Evolutionary conservation across 164 flowering plant genomes (phyloP).

Genomic region (Nymphaea colorata): DNA sequence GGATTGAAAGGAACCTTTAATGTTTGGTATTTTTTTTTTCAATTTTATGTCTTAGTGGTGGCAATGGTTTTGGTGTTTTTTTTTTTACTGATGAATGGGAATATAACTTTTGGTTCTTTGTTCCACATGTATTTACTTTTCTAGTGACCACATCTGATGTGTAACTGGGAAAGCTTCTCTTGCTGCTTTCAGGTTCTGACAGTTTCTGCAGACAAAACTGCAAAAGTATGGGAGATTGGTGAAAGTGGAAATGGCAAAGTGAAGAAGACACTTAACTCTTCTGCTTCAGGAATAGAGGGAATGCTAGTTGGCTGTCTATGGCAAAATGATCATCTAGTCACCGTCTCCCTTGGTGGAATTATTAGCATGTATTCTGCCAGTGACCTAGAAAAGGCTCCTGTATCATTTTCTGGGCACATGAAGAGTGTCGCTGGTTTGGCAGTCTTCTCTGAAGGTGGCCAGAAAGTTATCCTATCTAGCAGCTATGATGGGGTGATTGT

Average conservation of each 20-base stretch:
- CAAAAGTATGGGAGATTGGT: slow-evolving; percentile 83
- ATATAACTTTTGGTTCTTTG: too few relatives aligned
- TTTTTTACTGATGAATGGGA: too few relatives aligned
- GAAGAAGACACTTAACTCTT: slow-evolving; percentile 47
- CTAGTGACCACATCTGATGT: too few relatives aligned
- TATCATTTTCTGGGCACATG: slow-evolving; percentile 77
- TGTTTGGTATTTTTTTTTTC: too few relatives aligned
- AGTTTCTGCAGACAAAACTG: slow-evolving; percentile 94
- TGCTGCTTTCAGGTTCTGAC: slow-evolving; percentile 56
- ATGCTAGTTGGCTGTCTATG: slow-evolving; percentile 98
- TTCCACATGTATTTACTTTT: too few relatives aligned
- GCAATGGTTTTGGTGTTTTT: too few relatives aligned
- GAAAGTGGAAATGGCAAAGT: slow-evolving; percentile 69
- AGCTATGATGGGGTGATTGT: slow-evolving; percentile 91
- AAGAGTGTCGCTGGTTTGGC: slow-evolving; percentile 59
- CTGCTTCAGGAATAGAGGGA: slow-evolving; percentile 83
- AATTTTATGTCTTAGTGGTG: too few relatives aligned
- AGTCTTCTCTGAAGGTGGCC: slow-evolving; percentile 38
- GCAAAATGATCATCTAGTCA: slow-evolving; percentile 78
- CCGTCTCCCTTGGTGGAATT: slow-evolving; percentile 91
- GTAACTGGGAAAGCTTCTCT: neutral
- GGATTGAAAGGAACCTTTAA: too few relatives aligned
- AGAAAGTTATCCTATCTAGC: slow-evolving; percentile 51
- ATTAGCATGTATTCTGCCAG: slow-evolving; percentile 64
- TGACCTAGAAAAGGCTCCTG: slow-evolving; percentile 68